Evolutionary conservation across 192 early-diverging fungal genomes (phyloP).

Genomic region (Oehlia diaphana): DNA sequence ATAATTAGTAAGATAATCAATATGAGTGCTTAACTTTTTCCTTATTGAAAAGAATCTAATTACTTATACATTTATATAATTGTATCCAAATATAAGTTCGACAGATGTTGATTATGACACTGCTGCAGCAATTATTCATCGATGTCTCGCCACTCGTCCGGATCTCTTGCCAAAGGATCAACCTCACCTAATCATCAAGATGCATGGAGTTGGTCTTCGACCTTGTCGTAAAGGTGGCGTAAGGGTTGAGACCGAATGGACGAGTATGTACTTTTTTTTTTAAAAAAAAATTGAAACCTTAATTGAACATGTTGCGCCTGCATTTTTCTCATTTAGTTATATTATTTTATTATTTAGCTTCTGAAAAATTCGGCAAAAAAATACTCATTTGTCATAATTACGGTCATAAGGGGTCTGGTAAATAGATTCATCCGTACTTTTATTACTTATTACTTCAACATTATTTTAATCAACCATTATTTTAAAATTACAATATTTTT

Average conservation of each 20-base stretch:
- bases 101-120: constrained; percentile 36
- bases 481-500: constrained; percentile 14
- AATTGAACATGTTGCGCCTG: neutral
- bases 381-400: constrained; percentile 62
- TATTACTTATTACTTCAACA: constrained; percentile 4
- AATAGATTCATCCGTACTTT: constrained; percentile 31
- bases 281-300: constrained; percentile 27
- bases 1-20: constrained; percentile 18
- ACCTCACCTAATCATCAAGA: constrained; percentile 33
- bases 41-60: neutral
- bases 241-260: constrained; percentile 50
- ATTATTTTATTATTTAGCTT: constrained; percentile 18
- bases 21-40: neutral
- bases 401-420: constrained; percentile 66
- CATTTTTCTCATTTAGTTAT: constrained; percentile 13
- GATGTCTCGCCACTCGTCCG: constrained; percentile 41
- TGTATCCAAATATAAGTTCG: constrained; percentile 26
- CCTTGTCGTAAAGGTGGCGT: constrained; percentile 54
- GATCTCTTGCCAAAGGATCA: constrained; percentile 44
- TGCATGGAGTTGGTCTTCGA: constrained; percentile 53
- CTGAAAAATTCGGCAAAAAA: constrained; percentile 6
- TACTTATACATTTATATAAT: constrained; percentile 6
- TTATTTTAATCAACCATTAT: neutral
- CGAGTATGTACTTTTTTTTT: constrained; percentile 33
- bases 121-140: constrained; percentile 46